phyloP scores from a whole-genome alignment of 1,139 yeast species.

The Saccharomyces hybrid region DNA sequence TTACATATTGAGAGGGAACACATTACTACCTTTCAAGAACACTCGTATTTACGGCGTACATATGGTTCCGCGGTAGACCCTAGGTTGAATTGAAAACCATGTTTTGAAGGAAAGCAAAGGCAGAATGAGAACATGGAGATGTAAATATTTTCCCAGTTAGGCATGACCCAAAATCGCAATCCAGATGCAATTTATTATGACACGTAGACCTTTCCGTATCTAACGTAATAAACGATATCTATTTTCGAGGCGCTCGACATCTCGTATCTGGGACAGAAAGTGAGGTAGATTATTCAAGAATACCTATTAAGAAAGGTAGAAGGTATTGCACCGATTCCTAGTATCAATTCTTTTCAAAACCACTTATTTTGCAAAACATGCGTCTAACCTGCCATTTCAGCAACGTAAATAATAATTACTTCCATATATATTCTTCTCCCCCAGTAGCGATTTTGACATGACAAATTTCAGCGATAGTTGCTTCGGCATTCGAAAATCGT shows the following conservation, averaged over 20 bases:
- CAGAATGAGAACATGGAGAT: neutral
- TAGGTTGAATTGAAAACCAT: neutral
- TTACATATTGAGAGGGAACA: neutral
- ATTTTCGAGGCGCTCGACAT: neutral
- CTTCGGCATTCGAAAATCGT: neutral
- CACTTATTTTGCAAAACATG: neutral
- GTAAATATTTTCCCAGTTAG: neutral
- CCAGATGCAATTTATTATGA: neutral
- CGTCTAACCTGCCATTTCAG: neutral
- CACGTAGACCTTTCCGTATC: neutral
- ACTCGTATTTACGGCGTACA: neutral
- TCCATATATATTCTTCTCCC: neutral
- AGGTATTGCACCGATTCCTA: no score
- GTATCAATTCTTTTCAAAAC: neutral
- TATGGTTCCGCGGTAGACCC: neutral
- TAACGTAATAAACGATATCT: neutral
- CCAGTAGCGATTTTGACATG: neutral
- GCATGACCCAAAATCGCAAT: neutral
- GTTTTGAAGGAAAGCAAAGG: neutral
- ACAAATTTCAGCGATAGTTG: neutral
- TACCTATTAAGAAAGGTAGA: neutral
- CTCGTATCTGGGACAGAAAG: neutral
- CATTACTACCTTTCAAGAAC: no score
- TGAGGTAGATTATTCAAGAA: neutral
- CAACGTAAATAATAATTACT: neutral